A percentile compares a stretch with the other conserved stretches of the same genome.
Conservation (phyloP, 495 filamentous ascomycete species). For the Staphylotrichum tortipilum region DNA sequence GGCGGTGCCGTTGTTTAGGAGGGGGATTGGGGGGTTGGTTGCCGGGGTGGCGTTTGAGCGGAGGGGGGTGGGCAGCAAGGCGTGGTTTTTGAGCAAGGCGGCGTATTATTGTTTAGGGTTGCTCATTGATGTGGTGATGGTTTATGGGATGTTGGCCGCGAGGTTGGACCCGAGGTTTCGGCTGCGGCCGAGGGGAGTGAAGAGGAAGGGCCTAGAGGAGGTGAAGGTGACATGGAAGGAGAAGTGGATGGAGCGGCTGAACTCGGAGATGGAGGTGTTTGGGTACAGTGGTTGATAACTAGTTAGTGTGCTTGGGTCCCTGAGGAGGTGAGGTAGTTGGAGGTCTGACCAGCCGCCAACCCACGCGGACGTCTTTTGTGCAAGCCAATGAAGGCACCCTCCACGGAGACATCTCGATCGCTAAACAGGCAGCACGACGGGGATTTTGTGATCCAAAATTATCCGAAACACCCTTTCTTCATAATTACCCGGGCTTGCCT, state of each 20-base stretch:
- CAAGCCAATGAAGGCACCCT: no score
- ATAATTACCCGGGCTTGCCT: no score
- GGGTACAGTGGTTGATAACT: neutral
- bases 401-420: no score
- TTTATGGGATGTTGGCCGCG: neutral
- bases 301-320: no score
- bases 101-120: neutral
- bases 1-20: no score
- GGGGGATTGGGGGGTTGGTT: neutral
- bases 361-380: no score
- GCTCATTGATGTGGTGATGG: neutral
- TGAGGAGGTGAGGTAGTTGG: no score
- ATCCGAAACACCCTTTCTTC: no score
- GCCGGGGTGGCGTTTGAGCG: neutral
- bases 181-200: neutral
- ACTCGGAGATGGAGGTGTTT: neutral
- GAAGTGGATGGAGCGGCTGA: neutral
- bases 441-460: no score
- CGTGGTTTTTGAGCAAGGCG: conserved; percentile 3
- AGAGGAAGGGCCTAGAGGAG: neutral
- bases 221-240: neutral
- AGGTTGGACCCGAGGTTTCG: neutral
- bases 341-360: no score
- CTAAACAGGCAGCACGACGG: no score
- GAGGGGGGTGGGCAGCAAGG: neutral